A percentile compares a stretch with the other conserved stretches of the same genome.
Evolutionary conservation across 2,329 filamentous ascomycete species (phyloP).

Genomic region (Nannizziopsis arthrosporioides): DNA sequence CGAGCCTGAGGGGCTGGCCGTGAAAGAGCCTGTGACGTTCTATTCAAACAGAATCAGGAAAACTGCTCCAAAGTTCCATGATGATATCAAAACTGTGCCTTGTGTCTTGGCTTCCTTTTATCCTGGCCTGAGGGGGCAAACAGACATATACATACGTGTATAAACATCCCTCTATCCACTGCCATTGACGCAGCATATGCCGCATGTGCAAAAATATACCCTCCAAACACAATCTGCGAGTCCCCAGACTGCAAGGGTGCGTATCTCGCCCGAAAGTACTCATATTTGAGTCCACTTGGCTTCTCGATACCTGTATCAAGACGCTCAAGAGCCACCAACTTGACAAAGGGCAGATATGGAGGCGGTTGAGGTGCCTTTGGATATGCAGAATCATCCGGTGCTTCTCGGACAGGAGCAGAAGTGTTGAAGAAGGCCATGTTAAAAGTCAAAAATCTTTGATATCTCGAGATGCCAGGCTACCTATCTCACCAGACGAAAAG

Average conservation of each 20-base stretch:
- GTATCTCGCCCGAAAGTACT: conserved; percentile 23
- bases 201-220: conserved; percentile 47
- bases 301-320: conserved; percentile 5
- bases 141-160: conserved; percentile 36
- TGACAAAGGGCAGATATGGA: not conserved
- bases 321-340: conserved; percentile 3
- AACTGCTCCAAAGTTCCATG: not conserved
- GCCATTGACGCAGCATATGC: conserved; percentile 47
- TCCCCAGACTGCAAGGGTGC: conserved; percentile 34
- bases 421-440: not conserved
- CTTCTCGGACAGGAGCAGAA: not conserved
- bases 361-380: not conserved
- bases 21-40: conserved; percentile 45
- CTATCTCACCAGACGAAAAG: no score
- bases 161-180: conserved; percentile 38
- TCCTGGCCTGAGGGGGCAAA: not conserved
- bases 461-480: no score
- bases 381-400: not conserved
- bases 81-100: not conserved
- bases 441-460: no score
- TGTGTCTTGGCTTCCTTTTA: not conserved
- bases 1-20: conserved; percentile 36
- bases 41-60: conserved; percentile 17
- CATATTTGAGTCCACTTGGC: conserved; percentile 20
- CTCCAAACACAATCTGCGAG: conserved; percentile 40